These are phyloP conservation scores for Oryza australiensis DNA, from an alignment of 176 grass and related monocot species.

Conservation along the genomic window DNA sequence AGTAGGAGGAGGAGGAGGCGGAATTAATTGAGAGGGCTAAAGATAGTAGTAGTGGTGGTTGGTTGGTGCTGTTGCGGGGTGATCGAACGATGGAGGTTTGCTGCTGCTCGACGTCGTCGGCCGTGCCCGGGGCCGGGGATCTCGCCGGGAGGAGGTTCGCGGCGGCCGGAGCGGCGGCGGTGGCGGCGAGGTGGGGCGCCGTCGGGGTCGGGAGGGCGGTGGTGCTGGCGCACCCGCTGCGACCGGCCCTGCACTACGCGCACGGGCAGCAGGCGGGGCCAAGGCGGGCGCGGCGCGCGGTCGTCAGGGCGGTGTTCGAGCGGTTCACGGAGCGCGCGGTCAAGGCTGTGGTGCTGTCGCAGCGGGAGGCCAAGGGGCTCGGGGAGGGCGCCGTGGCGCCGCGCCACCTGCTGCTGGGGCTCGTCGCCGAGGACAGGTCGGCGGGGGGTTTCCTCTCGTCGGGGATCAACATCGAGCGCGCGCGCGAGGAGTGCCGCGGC, in stretches of 20 bases:
- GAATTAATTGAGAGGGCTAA: neutral
- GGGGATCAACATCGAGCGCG: slow-evolving; percentile 78
- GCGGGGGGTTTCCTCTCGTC: slow-evolving; percentile 65
- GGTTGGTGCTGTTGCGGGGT: neutral
- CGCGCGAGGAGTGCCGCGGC: slow-evolving; percentile 58
- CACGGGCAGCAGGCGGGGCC: neutral
- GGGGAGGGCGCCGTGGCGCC: slow-evolving; percentile 64
- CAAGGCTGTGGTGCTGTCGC: slow-evolving; percentile 74
- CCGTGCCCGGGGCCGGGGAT: neutral
- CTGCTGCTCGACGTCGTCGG: slow-evolving; percentile 49
- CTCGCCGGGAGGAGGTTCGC: slow-evolving; percentile 4
- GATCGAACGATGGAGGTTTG: slow-evolving; percentile 45
- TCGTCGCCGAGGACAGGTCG: slow-evolving; percentile 78
- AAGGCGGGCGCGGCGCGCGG: neutral
- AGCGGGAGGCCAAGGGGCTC: slow-evolving; percentile 75
- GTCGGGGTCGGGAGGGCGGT: slow-evolving; percentile 36
- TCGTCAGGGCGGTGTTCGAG: slow-evolving; percentile 70
- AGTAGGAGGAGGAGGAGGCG: too few relatives aligned
- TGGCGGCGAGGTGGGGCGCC: slow-evolving; percentile 19
- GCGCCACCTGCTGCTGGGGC: slow-evolving; percentile 86
- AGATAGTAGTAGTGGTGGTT: neutral
- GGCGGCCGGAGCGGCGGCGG: neutral
- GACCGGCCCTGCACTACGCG: neutral
- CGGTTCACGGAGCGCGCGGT: slow-evolving; percentile 86
- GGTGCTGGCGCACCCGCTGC: slow-evolving; percentile 37